Conservation (phyloP, 2,329 filamentous ascomycete species). For the Sporothrix euskadiensis region DNA sequence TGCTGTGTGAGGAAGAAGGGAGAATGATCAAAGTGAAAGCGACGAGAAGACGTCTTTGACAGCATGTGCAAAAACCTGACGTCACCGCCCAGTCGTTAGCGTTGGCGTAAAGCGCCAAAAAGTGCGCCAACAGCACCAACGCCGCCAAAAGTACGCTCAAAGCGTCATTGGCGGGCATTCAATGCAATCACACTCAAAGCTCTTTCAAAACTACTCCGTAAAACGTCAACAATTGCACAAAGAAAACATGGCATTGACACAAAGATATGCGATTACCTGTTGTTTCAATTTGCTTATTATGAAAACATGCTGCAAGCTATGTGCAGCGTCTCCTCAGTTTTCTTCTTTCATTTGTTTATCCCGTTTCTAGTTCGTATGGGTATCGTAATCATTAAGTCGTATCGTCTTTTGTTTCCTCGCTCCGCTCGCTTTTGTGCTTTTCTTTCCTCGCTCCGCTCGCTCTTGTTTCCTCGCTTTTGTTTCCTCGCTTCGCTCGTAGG, state of each 20-base stretch:
- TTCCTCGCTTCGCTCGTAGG: no score
- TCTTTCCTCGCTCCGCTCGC: neutral
- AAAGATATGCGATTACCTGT: neutral
- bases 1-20: neutral
- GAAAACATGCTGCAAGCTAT: neutral
- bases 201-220: neutral
- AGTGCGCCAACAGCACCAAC: neutral
- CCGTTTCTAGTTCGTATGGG: neutral
- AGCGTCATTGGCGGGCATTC: neutral
- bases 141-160: neutral
- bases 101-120: neutral
- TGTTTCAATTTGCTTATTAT: no score
- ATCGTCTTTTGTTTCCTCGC: no score
- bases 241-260: neutral
- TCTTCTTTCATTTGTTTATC: neutral
- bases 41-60: neutral
- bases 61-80: constrained; percentile 5
- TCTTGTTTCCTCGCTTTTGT: no score
- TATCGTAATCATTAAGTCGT: neutral
- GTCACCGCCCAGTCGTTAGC: constrained; percentile 19
- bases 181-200: neutral
- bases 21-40: neutral
- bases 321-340: neutral
- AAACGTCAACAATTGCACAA: neutral
- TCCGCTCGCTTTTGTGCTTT: neutral